Conservation (phyloP, 2,329 filamentous ascomycete genomes). For the Drechslerella dactyloides region DNA sequence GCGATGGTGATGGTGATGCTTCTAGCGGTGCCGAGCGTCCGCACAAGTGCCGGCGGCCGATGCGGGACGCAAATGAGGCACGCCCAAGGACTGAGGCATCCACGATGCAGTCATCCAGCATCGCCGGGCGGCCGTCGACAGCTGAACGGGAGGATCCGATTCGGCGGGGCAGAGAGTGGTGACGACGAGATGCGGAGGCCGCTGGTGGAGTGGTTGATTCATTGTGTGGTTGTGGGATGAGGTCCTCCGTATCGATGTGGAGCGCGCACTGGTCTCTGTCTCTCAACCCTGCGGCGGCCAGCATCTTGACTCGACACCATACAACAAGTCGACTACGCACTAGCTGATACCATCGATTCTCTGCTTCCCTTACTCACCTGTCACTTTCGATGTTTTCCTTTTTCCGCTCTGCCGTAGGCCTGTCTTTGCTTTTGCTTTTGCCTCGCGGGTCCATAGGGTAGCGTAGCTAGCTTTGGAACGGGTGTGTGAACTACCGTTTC, state of each 20-base stretch:
- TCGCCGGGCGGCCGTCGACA: background rate
- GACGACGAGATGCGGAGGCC: no score
- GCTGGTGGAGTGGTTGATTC: background rate
- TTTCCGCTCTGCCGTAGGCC: no score
- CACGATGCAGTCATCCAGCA: background rate
- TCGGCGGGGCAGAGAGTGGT: background rate
- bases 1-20: no score
- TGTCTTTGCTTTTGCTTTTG: no score
- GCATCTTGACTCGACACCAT: background rate
- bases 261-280: background rate
- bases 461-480: no score
- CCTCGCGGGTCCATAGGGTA: no score
- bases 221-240: background rate
- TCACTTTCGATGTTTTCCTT: no score
- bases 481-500: no score
- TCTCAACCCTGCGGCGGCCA: background rate
- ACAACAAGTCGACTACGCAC: no score
- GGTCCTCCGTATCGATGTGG: constrained; percentile 7
- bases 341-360: no score
- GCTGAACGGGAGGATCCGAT: background rate
- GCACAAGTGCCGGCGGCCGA: background rate
- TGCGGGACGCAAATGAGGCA: background rate
- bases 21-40: no score
- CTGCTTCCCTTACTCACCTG: no score
- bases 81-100: background rate